phyloP scores from a whole-genome alignment of 2,329 filamentous ascomycete species.

The Neopestalotiopsis clavispora region DNA sequence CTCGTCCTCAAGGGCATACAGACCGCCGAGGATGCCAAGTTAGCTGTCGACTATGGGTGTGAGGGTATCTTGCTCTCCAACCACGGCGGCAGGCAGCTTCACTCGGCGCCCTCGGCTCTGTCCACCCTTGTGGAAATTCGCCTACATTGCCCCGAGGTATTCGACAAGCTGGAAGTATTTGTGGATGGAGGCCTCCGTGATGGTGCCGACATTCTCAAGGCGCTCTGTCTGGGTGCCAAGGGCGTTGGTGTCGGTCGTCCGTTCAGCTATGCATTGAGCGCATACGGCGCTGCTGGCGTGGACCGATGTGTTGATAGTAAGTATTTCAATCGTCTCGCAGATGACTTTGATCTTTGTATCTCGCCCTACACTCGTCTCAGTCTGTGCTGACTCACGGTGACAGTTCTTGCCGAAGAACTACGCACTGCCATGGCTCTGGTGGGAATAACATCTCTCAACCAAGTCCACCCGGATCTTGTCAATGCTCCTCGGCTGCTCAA shows the following conservation, averaged over 20 bases:
- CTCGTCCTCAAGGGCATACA: slow-evolving; percentile 40
- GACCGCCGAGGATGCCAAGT: slow-evolving; percentile 34
- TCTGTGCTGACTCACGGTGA: background rate
- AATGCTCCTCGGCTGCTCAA: slow-evolving; percentile 42
- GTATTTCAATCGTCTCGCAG: slow-evolving; percentile 16
- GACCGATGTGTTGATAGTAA: slow-evolving; percentile 32
- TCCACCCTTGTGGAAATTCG: slow-evolving; percentile 51
- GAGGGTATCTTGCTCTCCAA: slow-evolving; percentile 54
- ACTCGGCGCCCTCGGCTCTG: slow-evolving; percentile 48
- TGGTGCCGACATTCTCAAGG: slow-evolving; percentile 53
- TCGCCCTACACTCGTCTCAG: too few relatives aligned
- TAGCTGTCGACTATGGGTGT: slow-evolving; percentile 45
- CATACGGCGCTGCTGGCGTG: slow-evolving; percentile 38
- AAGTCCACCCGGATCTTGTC: slow-evolving; percentile 55
- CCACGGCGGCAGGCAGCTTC: slow-evolving; percentile 57
- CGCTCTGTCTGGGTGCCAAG: slow-evolving; percentile 49
- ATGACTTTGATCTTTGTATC: background rate
- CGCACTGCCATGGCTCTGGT: slow-evolving; percentile 53
- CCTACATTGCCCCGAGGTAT: slow-evolving; percentile 45
- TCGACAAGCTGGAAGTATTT: slow-evolving; percentile 48
- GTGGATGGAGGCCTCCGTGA: slow-evolving; percentile 52
- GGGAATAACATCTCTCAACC: slow-evolving; percentile 52
- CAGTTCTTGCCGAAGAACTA: slow-evolving; percentile 45
- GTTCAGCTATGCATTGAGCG: slow-evolving; percentile 47
- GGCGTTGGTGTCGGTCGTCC: slow-evolving; percentile 51